Percentiles rank a stretch among this genome's conserved stretches.
phyloP scores from a whole-genome alignment of 2,329 filamentous ascomycete species.

The Xylariales sp. region DNA sequence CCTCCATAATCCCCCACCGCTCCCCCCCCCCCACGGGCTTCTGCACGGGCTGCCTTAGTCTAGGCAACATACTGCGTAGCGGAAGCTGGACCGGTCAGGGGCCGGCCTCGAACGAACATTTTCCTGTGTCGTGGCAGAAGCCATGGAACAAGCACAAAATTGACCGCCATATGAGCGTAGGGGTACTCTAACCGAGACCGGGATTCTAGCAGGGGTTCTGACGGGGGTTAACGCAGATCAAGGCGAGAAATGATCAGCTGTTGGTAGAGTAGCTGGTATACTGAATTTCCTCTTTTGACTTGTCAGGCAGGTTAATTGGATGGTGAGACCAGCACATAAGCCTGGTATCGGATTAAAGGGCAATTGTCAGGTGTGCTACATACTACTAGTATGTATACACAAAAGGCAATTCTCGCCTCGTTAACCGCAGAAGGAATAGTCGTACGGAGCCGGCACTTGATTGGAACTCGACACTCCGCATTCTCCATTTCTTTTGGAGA shows the following conservation, averaged over 20 bases:
- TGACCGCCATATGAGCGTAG: background rate
- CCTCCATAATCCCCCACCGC: too few relatives aligned
- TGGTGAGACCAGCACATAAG: background rate
- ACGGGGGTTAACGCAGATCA: background rate
- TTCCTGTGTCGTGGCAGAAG: too few relatives aligned
- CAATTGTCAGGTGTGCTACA: too few relatives aligned
- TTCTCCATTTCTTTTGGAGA: too few relatives aligned
- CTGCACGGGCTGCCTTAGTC: background rate
- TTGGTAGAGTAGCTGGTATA: background rate
- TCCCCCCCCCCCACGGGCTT: too few relatives aligned
- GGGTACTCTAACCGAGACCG: too few relatives aligned
- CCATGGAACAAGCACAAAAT: background rate
- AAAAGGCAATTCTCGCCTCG: constrained; percentile 9
- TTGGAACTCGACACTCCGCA: too few relatives aligned
- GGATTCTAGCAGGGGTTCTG: background rate
- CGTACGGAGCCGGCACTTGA: too few relatives aligned
- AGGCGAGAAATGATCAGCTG: background rate
- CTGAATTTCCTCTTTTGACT: constrained; percentile 6
- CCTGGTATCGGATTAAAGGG: too few relatives aligned
- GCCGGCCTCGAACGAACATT: background rate
- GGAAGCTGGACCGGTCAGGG: background rate
- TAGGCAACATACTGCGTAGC: background rate
- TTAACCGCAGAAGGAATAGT: too few relatives aligned
- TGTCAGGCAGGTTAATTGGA: constrained; percentile 1
- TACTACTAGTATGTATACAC: too few relatives aligned